Percentiles rank a stretch among this genome's conserved stretches.
These are phyloP conservation scores for Rubus parviflorus DNA, from an alignment of 306 rosid genomes.

Conservation along the genomic window DNA sequence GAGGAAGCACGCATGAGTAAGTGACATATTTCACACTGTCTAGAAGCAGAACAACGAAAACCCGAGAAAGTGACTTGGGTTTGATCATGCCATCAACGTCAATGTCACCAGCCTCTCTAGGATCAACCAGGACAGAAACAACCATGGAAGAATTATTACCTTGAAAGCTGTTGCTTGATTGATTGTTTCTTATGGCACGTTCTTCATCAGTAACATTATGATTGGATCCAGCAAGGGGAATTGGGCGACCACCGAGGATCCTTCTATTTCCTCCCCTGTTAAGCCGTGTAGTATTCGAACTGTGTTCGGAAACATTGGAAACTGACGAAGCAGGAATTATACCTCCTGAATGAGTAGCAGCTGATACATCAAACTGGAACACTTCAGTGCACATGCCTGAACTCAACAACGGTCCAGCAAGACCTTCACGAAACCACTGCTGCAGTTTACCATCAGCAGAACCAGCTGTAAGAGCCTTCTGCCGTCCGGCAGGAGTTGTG, in stretches of 20 bases:
- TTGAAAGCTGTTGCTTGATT: slow-evolving; percentile 49
- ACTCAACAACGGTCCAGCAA: slow-evolving; percentile 95
- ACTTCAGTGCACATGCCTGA: slow-evolving; percentile 98
- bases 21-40: slow-evolving; percentile 94
- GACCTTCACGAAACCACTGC: slow-evolving; percentile 98
- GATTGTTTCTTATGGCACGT: slow-evolving; percentile 31
- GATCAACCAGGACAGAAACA: slow-evolving; percentile 93
- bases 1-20: slow-evolving; percentile 87
- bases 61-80: slow-evolving; percentile 74
- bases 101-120: slow-evolving; percentile 65
- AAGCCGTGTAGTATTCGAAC: slow-evolving; percentile 41
- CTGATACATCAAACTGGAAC: slow-evolving; percentile 85
- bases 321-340: slow-evolving; percentile 81
- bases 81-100: slow-evolving; percentile 73
- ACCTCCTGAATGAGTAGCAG: slow-evolving; percentile 65
- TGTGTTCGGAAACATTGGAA: slow-evolving; percentile 43
- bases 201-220: slow-evolving; percentile 63
- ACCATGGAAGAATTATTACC: slow-evolving; percentile 73
- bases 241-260: slow-evolving; percentile 63
- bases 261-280: slow-evolving; percentile 70
- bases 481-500: slow-evolving; percentile 48
- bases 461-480: slow-evolving; percentile 68
- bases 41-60: slow-evolving; percentile 75
- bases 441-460: slow-evolving; percentile 78
- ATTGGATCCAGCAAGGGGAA: slow-evolving; percentile 47